These are phyloP conservation scores for Aureobasidium sp. DNA, from an alignment of 2,329 filamentous ascomycete species.

Conservation along the genomic window DNA sequence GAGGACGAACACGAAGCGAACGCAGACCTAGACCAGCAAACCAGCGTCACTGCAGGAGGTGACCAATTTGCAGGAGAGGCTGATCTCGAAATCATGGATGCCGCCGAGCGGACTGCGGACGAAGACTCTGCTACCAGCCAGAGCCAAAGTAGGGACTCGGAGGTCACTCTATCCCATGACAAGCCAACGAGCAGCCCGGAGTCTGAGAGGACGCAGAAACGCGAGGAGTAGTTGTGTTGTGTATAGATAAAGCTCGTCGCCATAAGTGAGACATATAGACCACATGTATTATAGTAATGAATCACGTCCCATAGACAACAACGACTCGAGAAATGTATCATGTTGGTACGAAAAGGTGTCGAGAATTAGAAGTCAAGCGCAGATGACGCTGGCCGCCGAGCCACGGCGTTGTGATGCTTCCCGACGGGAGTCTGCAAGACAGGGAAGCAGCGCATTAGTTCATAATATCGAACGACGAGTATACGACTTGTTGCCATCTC, in stretches of 20 bases:
- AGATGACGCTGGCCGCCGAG: neutral
- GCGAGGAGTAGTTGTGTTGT: neutral
- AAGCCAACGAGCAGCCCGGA: no score
- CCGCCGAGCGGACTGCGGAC: constrained; percentile 7
- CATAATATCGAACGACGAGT: neutral
- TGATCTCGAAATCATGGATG: constrained; percentile 22
- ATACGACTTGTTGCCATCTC: neutral
- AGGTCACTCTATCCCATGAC: no score
- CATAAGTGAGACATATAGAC: neutral
- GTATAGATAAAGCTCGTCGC: neutral
- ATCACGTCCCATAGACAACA: neutral
- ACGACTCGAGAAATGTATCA: no score
- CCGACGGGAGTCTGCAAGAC: neutral
- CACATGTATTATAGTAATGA: constrained; percentile 11
- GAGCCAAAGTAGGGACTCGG: constrained; percentile 1
- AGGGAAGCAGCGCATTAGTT: neutral
- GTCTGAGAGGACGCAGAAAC: neutral
- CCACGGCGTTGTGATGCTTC: neutral
- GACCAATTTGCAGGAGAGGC: constrained; percentile 26
- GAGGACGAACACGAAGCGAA: constrained; percentile 13
- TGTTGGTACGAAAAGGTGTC: neutral
- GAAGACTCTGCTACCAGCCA: constrained; percentile 14
- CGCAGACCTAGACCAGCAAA: constrained; percentile 18
- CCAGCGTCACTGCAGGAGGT: constrained; percentile 21
- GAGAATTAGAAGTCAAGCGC: neutral